Base-by-base conservation (phyloP, 2,329 filamentous ascomycete genomes). In the Aureobasidium sp. region DNA sequence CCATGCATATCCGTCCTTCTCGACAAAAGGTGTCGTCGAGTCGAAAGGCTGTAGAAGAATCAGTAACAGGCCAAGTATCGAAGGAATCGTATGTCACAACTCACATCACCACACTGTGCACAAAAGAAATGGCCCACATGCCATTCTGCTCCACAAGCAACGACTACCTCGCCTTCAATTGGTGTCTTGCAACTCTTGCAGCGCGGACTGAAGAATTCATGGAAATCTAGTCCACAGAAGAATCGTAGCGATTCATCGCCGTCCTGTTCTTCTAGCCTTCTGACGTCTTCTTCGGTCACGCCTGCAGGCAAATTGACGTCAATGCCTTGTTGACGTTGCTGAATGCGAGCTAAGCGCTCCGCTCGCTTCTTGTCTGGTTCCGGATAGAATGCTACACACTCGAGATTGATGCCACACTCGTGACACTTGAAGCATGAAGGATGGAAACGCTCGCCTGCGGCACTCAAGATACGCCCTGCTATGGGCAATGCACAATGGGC, bases 91-190 rank as follows among this genome's bases (percentile, higher is more conserved):
- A 27, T 3, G 14, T 15, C 3, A 9, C 20, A 22, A 69, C 76
- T 64, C 73, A 79, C 77, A 77, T 99, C 93, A 67, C 94, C 94
- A 73, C 94, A 99, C 80, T 99, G 91, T 45, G 94, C 94, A 72
- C 94, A 99, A 82, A 99, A 99, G 78, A 99, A 99, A 77, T 99
- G 94, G 0, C 94, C 94, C 59, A 90, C 89, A 74, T 99, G 94
- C 90, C 91, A 99, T 76, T 96, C 91, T n/a, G 87, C 85, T 1
- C 94, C 94, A 62, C 96, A 90, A 1, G 94, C 94, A 15, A 97
- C 87, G 36, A 97, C 87, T 67, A 97, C 91, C 75, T 97, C 92
- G 45, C 92, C 92, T 68, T 97, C 87, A 70, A 99, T 99, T 3
- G 94, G 93, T 8, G 94, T 99, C 74, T 89, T 91, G 83, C 94